Evolutionary conservation across 2,329 filamentous ascomycete species (phyloP), one percentile per base, ranked within the genome.

Genomic region (Myriosclerotinia scirpicola): DNA sequence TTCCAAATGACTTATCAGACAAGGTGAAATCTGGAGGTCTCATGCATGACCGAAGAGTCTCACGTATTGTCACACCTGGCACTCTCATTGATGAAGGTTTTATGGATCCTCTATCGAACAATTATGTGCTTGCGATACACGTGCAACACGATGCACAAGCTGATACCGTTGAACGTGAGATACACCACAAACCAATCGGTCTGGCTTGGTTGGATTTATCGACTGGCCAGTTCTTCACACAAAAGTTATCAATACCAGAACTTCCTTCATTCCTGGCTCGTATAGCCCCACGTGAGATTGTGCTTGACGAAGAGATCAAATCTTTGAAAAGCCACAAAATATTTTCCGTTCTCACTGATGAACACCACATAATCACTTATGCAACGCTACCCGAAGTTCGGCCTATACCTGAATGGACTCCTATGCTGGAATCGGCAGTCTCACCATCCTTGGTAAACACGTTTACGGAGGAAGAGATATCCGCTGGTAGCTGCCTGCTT

Each of bases 51-150:
- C 89, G 95, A 36, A 88, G 83, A 72, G 92, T 99, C 17, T 86
- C 91, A 22, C 88, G 95, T 67, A 89, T 99, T 72, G 87, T 99
- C 75, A 98, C 95, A 0, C 93, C 95, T 1, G 95, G 95, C 26
- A 99, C 95, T 1, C 82, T 99, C 64, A 97, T 99, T 71, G 95
- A 99, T 78, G 95, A 99, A 79, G 93, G 93, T 73, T 99, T 98
- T 77, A 93, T 99, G 82, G 92, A 98, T 76, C 92, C 93, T 1
- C 94, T 91, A 76, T 88, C 91, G 73, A 97, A 95, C 78, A 98
- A 97, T 76, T 99, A 94, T 77, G 83, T 98, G 44, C 85, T 98
- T 76, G 89, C 91, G 48, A 85, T 98, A 58, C 86, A 96, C 75
- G 77, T 90, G 38, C 78, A 82, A 67, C 67, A 73, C 6, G 56